Evolutionary conservation across 169 alveolate genomes (phyloP).

Genomic region (Perkinsus chesapeaki): DNA sequence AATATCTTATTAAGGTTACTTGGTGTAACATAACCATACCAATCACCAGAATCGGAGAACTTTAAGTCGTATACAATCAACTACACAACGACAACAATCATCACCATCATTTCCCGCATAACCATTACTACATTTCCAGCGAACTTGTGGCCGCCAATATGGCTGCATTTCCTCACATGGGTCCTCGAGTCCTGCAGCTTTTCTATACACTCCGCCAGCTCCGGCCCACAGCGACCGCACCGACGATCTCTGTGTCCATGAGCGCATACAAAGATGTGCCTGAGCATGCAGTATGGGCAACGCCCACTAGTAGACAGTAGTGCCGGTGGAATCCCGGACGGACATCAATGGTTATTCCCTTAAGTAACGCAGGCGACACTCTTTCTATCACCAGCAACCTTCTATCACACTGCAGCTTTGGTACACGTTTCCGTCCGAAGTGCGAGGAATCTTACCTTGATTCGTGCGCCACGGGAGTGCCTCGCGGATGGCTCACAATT

Average conservation of each 20-base stretch:
- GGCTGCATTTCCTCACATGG: neutral
- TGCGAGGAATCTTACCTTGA: too few relatives aligned
- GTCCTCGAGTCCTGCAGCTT: neutral
- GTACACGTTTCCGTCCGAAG: too few relatives aligned
- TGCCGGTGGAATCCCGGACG: too few relatives aligned
- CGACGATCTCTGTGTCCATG: neutral
- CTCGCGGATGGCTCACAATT: too few relatives aligned
- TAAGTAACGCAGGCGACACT: too few relatives aligned
- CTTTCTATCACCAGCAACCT: too few relatives aligned
- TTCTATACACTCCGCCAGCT: neutral
- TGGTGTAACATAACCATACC: neutral
- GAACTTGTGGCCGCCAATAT: neutral
- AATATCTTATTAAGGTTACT: neutral
- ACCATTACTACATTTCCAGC: neutral
- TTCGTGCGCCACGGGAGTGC: too few relatives aligned
- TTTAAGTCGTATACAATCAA: neutral
- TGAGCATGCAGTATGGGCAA: too few relatives aligned
- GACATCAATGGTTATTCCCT: too few relatives aligned
- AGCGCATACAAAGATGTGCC: neutral
- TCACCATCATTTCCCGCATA: neutral
- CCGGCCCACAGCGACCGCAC: neutral
- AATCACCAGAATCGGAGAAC: neutral
- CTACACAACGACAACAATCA: neutral
- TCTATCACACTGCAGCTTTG: too few relatives aligned
- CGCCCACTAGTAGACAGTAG: too few relatives aligned